Evolutionary conservation across 2,329 filamentous ascomycete species (phyloP).

Genomic region (Penicillium sp.): DNA sequence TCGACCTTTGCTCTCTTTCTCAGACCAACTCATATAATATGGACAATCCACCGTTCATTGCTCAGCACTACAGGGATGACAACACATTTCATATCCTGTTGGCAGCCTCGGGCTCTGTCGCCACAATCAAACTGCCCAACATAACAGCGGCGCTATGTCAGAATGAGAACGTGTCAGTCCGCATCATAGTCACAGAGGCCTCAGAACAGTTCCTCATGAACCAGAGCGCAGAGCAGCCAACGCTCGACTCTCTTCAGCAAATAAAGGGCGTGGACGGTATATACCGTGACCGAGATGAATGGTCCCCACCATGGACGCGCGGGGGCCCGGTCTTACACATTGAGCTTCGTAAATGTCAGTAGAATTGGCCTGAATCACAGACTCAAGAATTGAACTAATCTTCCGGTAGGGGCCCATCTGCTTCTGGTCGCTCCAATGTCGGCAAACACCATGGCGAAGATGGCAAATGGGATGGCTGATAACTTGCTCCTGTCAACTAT

Average conservation of each 20-base stretch:
- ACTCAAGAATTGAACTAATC: not conserved
- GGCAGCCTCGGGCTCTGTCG: constrained; percentile 73
- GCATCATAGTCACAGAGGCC: constrained; percentile 76
- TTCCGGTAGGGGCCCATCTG: constrained; percentile 67
- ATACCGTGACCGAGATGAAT: constrained; percentile 84
- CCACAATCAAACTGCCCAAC: constrained; percentile 78
- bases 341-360: constrained; percentile 64
- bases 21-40: not conserved
- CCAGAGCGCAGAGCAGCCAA: constrained; percentile 76
- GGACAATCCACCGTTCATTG: constrained; percentile 16
- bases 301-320: constrained; percentile 74
- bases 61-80: constrained; percentile 23
- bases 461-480: constrained; percentile 76
- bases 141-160: constrained; percentile 58
- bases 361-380: not conserved
- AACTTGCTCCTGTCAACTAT: constrained; percentile 73
- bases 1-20: too few species aligned
- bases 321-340: constrained; percentile 87
- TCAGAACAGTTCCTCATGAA: constrained; percentile 75
- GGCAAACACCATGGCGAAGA: constrained; percentile 84
- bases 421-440: constrained; percentile 78
- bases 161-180: constrained; percentile 66
- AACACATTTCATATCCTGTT: constrained; percentile 50
- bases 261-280: constrained; percentile 76
- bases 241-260: constrained; percentile 58